Conservation (phyloP, 169 alveolate genomes). For the Eimeria sp. region DNA sequence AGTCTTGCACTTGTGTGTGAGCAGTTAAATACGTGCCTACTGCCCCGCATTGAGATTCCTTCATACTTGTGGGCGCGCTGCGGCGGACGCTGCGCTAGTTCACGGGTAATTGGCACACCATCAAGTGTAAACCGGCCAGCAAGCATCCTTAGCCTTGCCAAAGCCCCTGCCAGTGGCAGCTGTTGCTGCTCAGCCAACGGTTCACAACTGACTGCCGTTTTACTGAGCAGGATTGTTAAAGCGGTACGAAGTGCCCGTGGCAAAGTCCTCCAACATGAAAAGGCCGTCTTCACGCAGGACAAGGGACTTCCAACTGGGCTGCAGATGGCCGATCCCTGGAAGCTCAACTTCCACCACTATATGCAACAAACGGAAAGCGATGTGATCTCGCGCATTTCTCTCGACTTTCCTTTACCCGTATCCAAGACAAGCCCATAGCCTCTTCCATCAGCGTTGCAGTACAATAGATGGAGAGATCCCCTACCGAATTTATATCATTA, state of each 20-base stretch:
- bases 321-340: background rate
- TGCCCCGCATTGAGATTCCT: background rate
- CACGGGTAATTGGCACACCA: background rate
- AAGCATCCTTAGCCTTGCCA: background rate
- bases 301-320: background rate
- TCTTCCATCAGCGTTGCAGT: background rate
- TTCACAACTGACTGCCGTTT: background rate
- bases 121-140: background rate
- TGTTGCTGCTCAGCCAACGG: background rate
- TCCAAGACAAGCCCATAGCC: background rate
- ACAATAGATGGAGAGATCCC: background rate
- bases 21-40: background rate
- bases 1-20: too few species aligned
- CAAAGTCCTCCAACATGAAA: conserved; percentile 4
- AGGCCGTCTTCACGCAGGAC: conserved; percentile 13
- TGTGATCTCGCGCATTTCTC: background rate
- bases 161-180: background rate
- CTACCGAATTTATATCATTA: background rate
- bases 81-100: background rate
- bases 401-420: background rate
- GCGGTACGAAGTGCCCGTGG: background rate
- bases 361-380: background rate
- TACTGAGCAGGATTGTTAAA: background rate
- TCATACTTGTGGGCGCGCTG: background rate
- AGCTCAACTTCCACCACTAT: background rate